Conservation (phyloP, 352 stramenopile species). For the Phytophthora boehmeriae region DNA sequence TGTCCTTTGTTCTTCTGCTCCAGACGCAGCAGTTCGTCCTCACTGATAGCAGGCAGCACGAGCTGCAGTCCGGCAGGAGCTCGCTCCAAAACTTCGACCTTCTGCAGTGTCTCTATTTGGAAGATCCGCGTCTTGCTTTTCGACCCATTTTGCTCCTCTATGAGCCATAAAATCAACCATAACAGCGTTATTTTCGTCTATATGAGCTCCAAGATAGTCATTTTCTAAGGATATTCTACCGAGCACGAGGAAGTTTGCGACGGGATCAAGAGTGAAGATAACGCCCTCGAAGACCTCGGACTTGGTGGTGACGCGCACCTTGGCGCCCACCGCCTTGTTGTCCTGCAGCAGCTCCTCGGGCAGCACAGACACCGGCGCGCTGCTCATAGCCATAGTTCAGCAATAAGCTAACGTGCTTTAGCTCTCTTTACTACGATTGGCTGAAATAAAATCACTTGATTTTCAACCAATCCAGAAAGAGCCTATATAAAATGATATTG, state of each 20-base stretch:
- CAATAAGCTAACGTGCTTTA: neutral
- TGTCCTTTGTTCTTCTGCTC: constrained; percentile 80
- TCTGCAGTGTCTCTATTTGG: constrained; percentile 71
- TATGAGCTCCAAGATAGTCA: neutral
- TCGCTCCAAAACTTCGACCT: constrained; percentile 66
- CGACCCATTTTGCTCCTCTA: constrained; percentile 63
- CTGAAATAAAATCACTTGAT: neutral
- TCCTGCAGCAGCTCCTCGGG: constrained; percentile 69
- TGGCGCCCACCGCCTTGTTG: constrained; percentile 62
- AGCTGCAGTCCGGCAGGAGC: constrained; percentile 51
- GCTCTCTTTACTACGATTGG: constrained; percentile 23
- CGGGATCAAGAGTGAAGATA: constrained; percentile 81
- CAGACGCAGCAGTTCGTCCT: constrained; percentile 74
- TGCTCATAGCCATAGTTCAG: constrained; percentile 44
- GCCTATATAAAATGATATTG: constrained; percentile 2
- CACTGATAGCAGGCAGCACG: constrained; percentile 56
- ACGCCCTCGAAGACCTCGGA: constrained; percentile 62
- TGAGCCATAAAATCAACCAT: constrained; percentile 5
- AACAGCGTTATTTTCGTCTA: neutral
- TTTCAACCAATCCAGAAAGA: constrained; percentile 7
- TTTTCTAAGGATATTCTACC: constrained; percentile 28
- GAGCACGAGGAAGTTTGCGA: constrained; percentile 83
- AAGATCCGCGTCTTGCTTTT: constrained; percentile 82
- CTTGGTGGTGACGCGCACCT: constrained; percentile 63
- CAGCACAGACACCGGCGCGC: constrained; percentile 39